Percentiles rank a stretch among this genome's conserved stretches.
Conservation (phyloP, 768 basidiomycete species). For the Galerina marginata region DNA sequence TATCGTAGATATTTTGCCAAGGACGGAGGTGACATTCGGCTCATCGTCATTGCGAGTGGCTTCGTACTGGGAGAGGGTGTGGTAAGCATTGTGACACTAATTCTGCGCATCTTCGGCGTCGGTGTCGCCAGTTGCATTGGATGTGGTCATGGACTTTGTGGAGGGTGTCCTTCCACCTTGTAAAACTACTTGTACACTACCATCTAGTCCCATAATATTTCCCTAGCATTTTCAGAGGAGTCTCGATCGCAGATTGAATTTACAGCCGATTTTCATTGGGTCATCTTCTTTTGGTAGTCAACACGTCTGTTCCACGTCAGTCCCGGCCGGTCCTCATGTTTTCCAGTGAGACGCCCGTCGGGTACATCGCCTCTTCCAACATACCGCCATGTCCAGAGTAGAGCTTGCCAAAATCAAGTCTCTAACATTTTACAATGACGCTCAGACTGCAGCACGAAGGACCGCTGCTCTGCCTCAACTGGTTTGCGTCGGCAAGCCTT, state of each 20-base stretch:
- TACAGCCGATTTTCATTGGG: background rate
- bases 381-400: conserved; percentile 62
- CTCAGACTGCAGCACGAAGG: conserved; percentile 68
- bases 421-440: conserved; percentile 78
- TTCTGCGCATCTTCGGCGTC: conserved; percentile 75
- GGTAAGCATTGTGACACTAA: conserved; percentile 78
- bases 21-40: conserved; percentile 64
- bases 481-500: conserved; percentile 79
- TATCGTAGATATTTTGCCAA: conserved; percentile 61
- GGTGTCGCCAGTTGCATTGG: conserved; percentile 87
- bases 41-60: conserved; percentile 91
- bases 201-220: background rate
- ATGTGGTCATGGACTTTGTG: conserved; percentile 77
- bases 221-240: background rate
- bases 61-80: conserved; percentile 97
- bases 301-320: conserved; percentile 44
- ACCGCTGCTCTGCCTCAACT: conserved; percentile 78
- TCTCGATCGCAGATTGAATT: background rate
- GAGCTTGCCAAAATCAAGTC: conserved; percentile 75
- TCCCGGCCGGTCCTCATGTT: background rate
- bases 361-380: background rate
- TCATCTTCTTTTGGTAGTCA: conserved; percentile 16
- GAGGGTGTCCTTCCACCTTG: conserved; percentile 57
- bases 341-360: background rate
- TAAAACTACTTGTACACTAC: conserved; percentile 5